Evolutionary conservation across 2,329 filamentous ascomycete genomes (phyloP).

Genomic region (Coleophoma crateriformis): DNA sequence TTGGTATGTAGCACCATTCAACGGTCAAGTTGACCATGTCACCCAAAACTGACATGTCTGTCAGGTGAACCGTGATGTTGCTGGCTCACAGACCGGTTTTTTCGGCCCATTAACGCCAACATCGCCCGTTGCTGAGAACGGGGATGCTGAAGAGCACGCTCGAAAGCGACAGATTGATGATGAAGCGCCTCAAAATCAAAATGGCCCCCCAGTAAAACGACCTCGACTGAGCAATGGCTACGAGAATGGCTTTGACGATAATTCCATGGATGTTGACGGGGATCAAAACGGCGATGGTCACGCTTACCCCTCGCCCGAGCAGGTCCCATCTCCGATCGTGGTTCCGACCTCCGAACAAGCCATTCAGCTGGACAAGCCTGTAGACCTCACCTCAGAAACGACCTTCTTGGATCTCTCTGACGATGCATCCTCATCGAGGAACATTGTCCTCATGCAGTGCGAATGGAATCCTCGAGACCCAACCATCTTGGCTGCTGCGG

Average conservation of each 20-base stretch:
- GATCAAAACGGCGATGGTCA: constrained; percentile 43
- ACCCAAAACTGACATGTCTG: constrained; percentile 4
- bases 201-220: constrained; percentile 53
- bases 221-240: constrained; percentile 57
- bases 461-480: constrained; percentile 63
- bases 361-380: constrained; percentile 59
- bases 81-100: constrained; percentile 17
- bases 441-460: constrained; percentile 61
- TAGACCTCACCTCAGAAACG: constrained; percentile 54
- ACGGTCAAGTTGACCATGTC: background rate
- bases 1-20: constrained; percentile 17
- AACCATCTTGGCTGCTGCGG: constrained; percentile 60
- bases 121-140: constrained; percentile 13
- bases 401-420: constrained; percentile 50
- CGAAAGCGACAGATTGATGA: constrained; percentile 25
- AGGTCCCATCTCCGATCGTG: constrained; percentile 43
- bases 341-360: constrained; percentile 57
- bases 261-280: constrained; percentile 56
- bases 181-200: constrained; percentile 36
- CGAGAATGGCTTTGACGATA: constrained; percentile 49
- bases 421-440: constrained; percentile 32
- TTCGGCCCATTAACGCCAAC: constrained; percentile 25
- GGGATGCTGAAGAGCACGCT: constrained; percentile 21
- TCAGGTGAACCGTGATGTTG: constrained; percentile 10
- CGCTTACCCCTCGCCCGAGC: constrained; percentile 57